Conservation (phyloP, 1,139 yeast genomes). For the Geotrichum macrosporum region DNA sequence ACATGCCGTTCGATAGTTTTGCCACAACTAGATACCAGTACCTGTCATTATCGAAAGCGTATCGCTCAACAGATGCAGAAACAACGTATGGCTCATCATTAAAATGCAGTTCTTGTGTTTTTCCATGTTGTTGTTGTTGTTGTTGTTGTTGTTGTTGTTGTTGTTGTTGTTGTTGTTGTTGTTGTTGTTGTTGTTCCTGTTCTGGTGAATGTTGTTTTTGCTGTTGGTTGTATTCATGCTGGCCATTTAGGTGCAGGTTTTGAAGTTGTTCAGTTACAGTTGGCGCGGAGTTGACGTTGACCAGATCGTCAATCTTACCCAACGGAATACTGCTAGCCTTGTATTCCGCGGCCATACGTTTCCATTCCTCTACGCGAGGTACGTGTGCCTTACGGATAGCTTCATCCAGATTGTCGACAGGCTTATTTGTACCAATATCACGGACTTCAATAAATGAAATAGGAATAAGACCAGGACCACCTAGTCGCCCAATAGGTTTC, state of each 20-base stretch:
- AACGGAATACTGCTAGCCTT: constrained; percentile 87
- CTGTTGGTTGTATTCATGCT: constrained; percentile 19
- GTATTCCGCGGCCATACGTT: constrained; percentile 81
- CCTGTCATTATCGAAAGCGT: constrained; percentile 77
- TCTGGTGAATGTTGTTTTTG: no score
- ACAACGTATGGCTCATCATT: constrained; percentile 29
- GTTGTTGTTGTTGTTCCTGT: constrained; percentile 22
- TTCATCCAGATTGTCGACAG: constrained; percentile 47
- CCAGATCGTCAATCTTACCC: constrained; percentile 45
- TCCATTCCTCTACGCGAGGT: constrained; percentile 96
- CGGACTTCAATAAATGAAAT: constrained; percentile 83
- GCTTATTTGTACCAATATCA: constrained; percentile 62
- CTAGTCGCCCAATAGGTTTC: constrained; percentile 87
- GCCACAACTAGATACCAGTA: constrained; percentile 84
- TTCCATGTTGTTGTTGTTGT: no score
- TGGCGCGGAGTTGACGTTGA: constrained; percentile 3
- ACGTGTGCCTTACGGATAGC: constrained; percentile 62
- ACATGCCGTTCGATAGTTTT: constrained; percentile 61
- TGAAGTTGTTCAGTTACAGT: constrained; percentile 18
- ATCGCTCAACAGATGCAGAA: constrained; percentile 76
- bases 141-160: no score
- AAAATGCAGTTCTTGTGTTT: background rate
- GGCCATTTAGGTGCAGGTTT: constrained; percentile 2
- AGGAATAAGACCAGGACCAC: constrained; percentile 97
- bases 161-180: no score